phyloP scores from a whole-genome alignment of 1,284 basidiomycete species.

The Cryptococcus hybrid region DNA sequence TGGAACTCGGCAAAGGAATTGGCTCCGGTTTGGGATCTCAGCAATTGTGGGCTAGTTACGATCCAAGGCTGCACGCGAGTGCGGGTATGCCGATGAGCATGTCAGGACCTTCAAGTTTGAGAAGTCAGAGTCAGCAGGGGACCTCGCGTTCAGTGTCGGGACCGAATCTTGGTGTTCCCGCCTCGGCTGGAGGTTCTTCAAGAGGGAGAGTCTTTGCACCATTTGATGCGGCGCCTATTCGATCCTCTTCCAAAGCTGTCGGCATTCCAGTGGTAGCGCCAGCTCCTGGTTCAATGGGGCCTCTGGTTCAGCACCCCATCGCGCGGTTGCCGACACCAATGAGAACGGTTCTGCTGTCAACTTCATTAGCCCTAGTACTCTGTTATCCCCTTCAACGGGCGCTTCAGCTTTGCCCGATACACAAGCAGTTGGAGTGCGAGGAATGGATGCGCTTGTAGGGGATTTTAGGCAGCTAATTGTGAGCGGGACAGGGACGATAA shows the following conservation, averaged over 20 bases:
- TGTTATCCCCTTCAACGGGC: slow-evolving; percentile 28
- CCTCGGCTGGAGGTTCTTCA: neutral
- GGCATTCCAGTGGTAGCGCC: neutral
- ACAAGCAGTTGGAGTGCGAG: neutral
- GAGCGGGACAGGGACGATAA: neutral
- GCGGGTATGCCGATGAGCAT: slow-evolving; percentile 23
- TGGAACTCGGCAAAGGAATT: slow-evolving; percentile 37
- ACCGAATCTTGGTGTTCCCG: neutral
- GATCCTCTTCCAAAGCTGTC: slow-evolving; percentile 15
- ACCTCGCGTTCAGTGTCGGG: neutral
- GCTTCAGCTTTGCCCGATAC: neutral
- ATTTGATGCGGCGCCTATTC: slow-evolving; percentile 22
- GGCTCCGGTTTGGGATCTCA: slow-evolving; percentile 12
- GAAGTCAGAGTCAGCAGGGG: slow-evolving; percentile 3
- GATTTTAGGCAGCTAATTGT: neutral
- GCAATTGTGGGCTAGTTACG: slow-evolving; percentile 29
- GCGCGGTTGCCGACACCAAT: neutral
- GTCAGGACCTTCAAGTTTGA: slow-evolving; percentile 8
- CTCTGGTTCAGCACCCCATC: slow-evolving; percentile 1
- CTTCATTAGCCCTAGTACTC: slow-evolving; percentile 41
- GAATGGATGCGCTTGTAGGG: neutral
- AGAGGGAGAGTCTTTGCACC: slow-evolving; percentile 26
- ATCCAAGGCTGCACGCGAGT: slow-evolving; percentile 21
- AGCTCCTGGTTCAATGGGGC: slow-evolving; percentile 1
- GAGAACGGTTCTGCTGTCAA: slow-evolving; percentile 12